A percentile compares a stretch with the other conserved stretches of the same genome.
Conservation (phyloP, 495 filamentous ascomycete genomes). For the Lophiostoma macrostomum region DNA sequence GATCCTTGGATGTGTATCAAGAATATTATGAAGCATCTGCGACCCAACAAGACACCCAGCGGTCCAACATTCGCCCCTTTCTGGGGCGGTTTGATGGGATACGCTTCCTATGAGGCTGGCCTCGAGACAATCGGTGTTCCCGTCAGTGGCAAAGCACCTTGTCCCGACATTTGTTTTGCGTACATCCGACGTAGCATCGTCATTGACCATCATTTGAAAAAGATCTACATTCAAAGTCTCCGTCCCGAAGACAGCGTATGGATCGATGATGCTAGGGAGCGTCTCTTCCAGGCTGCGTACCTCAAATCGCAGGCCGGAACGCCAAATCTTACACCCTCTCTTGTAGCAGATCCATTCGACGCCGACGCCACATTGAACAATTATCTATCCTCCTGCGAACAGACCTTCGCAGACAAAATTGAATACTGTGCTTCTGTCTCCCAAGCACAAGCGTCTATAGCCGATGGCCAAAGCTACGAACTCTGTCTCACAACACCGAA, state of each 20-base stretch:
- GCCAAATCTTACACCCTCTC: slow-evolving; percentile 5
- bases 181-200: slow-evolving; percentile 80
- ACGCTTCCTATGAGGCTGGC: slow-evolving; percentile 84
- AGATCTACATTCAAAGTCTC: slow-evolving; percentile 65
- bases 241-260: slow-evolving; percentile 37
- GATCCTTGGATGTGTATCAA: slow-evolving; percentile 25
- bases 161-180: slow-evolving; percentile 69
- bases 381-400: slow-evolving; percentile 3
- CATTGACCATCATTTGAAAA: slow-evolving; percentile 64
- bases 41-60: slow-evolving; percentile 3
- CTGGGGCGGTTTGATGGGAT: slow-evolving; percentile 87
- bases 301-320: slow-evolving; percentile 38
- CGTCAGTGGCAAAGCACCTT: slow-evolving; percentile 31
- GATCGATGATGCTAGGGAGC: slow-evolving; percentile 36
- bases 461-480: slow-evolving; percentile 85
- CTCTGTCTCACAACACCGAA: slow-evolving; percentile 83
- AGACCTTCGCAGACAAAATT: slow-evolving; percentile 20
- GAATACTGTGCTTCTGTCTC: slow-evolving; percentile 63
- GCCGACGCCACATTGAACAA: background rate
- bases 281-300: slow-evolving; percentile 13
- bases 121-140: slow-evolving; percentile 58
- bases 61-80: slow-evolving; percentile 56
- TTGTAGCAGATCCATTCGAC: slow-evolving; percentile 12
- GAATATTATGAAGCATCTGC: slow-evolving; percentile 37
- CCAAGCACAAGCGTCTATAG: slow-evolving; percentile 68